Evolutionary conservation across 225 moss, liverwort and hornwort species (phyloP).

Genomic region (Polytrichum formosum): DNA sequence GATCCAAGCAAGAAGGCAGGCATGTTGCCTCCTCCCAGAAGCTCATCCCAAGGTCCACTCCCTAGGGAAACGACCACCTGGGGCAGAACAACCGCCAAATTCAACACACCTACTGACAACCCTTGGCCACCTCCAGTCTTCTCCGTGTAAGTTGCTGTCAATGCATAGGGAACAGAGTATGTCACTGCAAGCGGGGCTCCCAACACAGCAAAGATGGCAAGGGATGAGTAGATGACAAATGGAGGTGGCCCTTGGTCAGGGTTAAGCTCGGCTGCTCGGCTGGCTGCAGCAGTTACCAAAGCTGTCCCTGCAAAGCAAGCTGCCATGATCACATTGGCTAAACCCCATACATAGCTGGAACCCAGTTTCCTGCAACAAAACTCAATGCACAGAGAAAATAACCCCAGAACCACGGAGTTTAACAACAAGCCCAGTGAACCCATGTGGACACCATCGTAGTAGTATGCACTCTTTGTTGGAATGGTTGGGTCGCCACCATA

Average conservation of each 20-base stretch:
- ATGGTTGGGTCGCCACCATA: constrained; percentile 54
- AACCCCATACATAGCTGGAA: constrained; percentile 78
- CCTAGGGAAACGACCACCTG: constrained; percentile 78
- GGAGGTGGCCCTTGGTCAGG: constrained; percentile 33
- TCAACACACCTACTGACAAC: constrained; percentile 78
- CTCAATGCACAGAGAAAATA: constrained; percentile 70
- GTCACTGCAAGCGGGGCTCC: constrained; percentile 83
- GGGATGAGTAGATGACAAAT: constrained; percentile 34
- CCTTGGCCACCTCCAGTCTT: constrained; percentile 93
- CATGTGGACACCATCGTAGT: constrained; percentile 80
- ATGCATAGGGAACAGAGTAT: constrained; percentile 79
- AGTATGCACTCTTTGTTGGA: constrained; percentile 12
- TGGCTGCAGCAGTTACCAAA: constrained; percentile 54
- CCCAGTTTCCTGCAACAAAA: constrained; percentile 63
- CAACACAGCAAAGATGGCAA: constrained; percentile 62
- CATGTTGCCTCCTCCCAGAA: constrained; percentile 79
- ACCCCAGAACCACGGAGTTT: constrained; percentile 74
- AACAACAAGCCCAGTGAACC: constrained; percentile 72
- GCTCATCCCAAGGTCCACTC: constrained; percentile 82
- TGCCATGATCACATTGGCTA: constrained; percentile 67
- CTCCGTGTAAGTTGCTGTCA: constrained; percentile 79
- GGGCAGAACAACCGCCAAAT: constrained; percentile 74
- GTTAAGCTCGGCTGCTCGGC: constrained; percentile 12
- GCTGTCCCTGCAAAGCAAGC: constrained; percentile 62
- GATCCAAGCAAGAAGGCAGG: constrained; percentile 77